phyloP scores from a whole-genome alignment of 441 rosid genomes.

The Manihot esculenta region DNA sequence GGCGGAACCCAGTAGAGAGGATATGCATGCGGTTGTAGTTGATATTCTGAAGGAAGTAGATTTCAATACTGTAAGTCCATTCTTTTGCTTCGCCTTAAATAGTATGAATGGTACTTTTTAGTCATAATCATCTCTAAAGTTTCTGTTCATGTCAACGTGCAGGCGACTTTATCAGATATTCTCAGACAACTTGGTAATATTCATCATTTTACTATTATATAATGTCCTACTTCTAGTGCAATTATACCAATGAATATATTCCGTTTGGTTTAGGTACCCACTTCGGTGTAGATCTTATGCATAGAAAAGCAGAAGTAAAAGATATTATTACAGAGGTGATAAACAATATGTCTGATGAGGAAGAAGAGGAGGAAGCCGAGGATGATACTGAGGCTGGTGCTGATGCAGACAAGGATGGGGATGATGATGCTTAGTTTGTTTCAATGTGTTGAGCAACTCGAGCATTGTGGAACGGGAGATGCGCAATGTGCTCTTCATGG shows the following conservation, averaged over 20 bases:
- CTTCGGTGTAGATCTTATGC: conserved; percentile 66
- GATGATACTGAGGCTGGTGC: conserved; percentile 42
- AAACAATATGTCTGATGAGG: conserved; percentile 89
- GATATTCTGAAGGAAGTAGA: conserved; percentile 87
- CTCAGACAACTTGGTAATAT: conserved; percentile 73
- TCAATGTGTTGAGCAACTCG: conserved; percentile 12
- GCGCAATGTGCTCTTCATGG: conserved; percentile 23
- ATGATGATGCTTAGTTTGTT: conserved; percentile 40
- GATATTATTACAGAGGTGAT: conserved; percentile 86
- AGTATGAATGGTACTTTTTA: neutral
- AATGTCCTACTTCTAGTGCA: neutral
- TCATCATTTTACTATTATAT: conserved; percentile 5
- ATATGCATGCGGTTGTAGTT: conserved; percentile 83
- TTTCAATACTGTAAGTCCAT: conserved; percentile 80
- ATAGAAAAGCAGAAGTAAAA: conserved; percentile 91
- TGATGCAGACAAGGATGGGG: conserved; percentile 36
- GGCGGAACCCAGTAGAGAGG: conserved; percentile 73
- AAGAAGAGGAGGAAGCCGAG: conserved; percentile 63
- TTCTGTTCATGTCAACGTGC: conserved; percentile 30
- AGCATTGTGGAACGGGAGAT: conserved; percentile 14
- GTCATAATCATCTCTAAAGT: conserved; percentile 16
- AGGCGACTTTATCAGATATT: conserved; percentile 94
- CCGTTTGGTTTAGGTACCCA: conserved; percentile 51
- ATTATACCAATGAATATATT: conserved; percentile 11
- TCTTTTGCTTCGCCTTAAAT: conserved; percentile 9